Percentiles rank a stretch among this genome's conserved stretches.
Evolutionary conservation across 2,329 filamentous ascomycete species (phyloP).

Genomic region (Fusarium subglutinans): DNA sequence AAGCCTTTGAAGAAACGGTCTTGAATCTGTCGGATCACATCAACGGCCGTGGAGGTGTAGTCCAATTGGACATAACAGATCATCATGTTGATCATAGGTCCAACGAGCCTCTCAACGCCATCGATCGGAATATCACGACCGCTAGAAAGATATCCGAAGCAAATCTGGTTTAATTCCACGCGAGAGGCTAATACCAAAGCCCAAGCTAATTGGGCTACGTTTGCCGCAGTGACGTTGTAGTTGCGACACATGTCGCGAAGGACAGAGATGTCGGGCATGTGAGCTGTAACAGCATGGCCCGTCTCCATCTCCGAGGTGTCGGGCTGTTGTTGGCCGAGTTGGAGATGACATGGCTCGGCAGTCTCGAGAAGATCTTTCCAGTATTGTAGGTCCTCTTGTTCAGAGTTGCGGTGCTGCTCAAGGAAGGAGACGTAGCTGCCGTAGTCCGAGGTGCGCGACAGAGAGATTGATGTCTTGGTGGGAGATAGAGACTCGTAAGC

Average conservation of each 20-base stretch:
- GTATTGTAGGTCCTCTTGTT: neutral
- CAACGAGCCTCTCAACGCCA: neutral
- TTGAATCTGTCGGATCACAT: neutral
- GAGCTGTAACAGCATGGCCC: neutral
- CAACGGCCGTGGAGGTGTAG: neutral
- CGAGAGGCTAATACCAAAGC: neutral
- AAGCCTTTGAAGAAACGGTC: neutral
- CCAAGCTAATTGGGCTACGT: neutral
- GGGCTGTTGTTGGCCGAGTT: neutral
- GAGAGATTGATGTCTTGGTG: neutral
- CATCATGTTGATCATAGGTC: neutral
- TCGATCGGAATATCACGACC: neutral
- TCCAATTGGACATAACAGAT: neutral
- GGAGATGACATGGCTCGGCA: neutral
- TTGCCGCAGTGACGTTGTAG: neutral
- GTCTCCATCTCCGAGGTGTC: fast-evolving
- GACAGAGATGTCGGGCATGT: neutral
- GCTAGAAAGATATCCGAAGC: neutral
- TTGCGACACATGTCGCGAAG: neutral
- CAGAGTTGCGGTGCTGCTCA: neutral
- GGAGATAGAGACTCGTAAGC: neutral
- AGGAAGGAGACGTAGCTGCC: neutral
- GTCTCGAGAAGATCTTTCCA: neutral
- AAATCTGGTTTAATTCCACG: neutral
- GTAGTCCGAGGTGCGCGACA: neutral